Evolutionary conservation across 2,329 filamentous ascomycete genomes (phyloP).

Genomic region (Diaporthe australafricana): DNA sequence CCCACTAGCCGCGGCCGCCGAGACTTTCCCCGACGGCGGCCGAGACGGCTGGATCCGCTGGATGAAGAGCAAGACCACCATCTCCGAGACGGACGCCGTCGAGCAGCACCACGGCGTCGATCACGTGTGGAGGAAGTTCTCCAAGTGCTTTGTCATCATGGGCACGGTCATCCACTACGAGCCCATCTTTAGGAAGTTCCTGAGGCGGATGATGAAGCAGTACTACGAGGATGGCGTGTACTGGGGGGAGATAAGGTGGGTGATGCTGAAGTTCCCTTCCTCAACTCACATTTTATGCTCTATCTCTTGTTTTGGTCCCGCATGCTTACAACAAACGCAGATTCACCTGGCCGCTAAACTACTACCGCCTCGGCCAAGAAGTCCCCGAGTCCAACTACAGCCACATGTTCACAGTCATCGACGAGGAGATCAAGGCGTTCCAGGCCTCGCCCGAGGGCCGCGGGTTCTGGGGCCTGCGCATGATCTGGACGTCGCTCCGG

Average conservation of each 20-base stretch:
- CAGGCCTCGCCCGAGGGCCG: constrained; percentile 76
- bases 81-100: constrained; percentile 78
- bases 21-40: constrained; percentile 80
- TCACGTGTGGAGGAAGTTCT: constrained; percentile 87
- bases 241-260: constrained; percentile 81
- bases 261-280: neutral
- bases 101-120: constrained; percentile 86
- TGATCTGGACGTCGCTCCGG: constrained; percentile 87
- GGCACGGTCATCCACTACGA: constrained; percentile 87
- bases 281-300: no score
- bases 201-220: constrained; percentile 76
- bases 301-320: neutral
- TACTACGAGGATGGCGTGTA: constrained; percentile 84
- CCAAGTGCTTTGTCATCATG: constrained; percentile 78
- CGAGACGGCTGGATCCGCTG: constrained; percentile 79
- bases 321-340: constrained; percentile 50
- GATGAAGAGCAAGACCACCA: constrained; percentile 78
- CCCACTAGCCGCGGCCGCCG: constrained; percentile 71
- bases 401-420: constrained; percentile 77
- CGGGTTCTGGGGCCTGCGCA: constrained; percentile 84
- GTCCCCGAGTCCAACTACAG: constrained; percentile 74
- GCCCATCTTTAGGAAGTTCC: constrained; percentile 83
- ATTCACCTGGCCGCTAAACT: constrained; percentile 79
- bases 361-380: constrained; percentile 73
- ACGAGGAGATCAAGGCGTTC: constrained; percentile 84